A percentile compares a stretch with the other conserved stretches of the same genome.
These are phyloP conservation scores for Oxyria digyna DNA, from an alignment of 148 eudicot species.

Conservation along the genomic window DNA sequence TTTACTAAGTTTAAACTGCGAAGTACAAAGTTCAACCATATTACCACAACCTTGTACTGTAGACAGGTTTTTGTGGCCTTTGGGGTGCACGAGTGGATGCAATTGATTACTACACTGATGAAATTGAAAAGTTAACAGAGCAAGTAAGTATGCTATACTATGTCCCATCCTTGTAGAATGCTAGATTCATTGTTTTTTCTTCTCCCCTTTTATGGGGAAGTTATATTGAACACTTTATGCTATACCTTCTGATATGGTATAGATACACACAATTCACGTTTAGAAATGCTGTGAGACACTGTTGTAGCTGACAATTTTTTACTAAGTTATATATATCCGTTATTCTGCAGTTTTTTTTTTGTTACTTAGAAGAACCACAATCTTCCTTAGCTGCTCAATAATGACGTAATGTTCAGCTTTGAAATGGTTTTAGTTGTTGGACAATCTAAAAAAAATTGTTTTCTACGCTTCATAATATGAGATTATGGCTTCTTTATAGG, in stretches of 20 bases:
- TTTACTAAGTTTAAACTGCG: neutral
- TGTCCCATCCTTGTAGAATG: neutral
- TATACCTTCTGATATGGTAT: neutral
- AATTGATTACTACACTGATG: constrained; percentile 55
- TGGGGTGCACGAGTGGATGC: constrained; percentile 85
- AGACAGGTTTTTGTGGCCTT: constrained; percentile 98
- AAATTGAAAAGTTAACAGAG: constrained; percentile 53
- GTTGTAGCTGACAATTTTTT: neutral
- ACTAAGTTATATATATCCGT: neutral
- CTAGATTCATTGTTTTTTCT: neutral
- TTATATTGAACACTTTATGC: neutral
- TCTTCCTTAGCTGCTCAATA: neutral
- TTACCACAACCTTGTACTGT: constrained; percentile 24
- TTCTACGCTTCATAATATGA: neutral
- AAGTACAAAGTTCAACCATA: neutral
- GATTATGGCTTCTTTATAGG: neutral
- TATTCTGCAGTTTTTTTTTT: neutral
- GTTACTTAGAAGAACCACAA: neutral
- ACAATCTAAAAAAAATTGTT: neutral
- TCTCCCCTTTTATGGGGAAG: neutral
- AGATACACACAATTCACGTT: neutral
- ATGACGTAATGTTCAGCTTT: neutral
- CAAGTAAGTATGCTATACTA: constrained; percentile 35
- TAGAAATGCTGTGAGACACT: neutral
- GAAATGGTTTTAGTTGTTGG: neutral